Percentiles rank a stretch among this genome's conserved stretches.
phyloP scores from a whole-genome alignment of 352 stramenopile genomes.

The Phytophthora syringae region DNA sequence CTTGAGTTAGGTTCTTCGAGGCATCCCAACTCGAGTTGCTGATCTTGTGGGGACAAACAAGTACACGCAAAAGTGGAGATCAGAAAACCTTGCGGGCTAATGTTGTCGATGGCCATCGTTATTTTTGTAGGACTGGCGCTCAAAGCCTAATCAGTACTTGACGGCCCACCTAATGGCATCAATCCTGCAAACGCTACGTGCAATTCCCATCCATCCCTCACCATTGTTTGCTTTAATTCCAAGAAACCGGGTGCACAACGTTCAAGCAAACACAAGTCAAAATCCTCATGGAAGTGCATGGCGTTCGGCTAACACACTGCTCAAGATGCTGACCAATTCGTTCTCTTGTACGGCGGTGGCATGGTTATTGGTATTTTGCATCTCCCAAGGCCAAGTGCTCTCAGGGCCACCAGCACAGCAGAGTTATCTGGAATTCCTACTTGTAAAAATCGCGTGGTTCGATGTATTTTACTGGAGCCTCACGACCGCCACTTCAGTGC shows the following conservation, averaged over 20 bases:
- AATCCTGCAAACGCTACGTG: not conserved
- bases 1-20: not conserved
- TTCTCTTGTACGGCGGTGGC: conserved; percentile 11
- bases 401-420: conserved; percentile 8
- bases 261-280: not conserved
- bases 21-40: not conserved
- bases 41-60: not conserved
- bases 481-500: conserved; percentile 4
- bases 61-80: not conserved
- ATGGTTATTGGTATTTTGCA: conserved; percentile 12
- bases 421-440: conserved; percentile 14
- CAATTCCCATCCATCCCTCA: not conserved
- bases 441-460: conserved; percentile 21
- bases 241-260: not conserved
- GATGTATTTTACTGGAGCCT: conserved; percentile 18
- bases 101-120: not conserved
- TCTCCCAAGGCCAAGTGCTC: conserved; percentile 10
- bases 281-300: not conserved
- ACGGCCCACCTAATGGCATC: not conserved
- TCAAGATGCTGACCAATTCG: conserved; percentile 18
- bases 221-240: not conserved
- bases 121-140: not conserved
- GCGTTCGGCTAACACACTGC: conserved; percentile 3
- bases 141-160: not conserved
- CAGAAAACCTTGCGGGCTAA: not conserved